Evolutionary conservation across 805 yeast genomes (phyloP).

Genomic region (Clavispora asparagi): DNA sequence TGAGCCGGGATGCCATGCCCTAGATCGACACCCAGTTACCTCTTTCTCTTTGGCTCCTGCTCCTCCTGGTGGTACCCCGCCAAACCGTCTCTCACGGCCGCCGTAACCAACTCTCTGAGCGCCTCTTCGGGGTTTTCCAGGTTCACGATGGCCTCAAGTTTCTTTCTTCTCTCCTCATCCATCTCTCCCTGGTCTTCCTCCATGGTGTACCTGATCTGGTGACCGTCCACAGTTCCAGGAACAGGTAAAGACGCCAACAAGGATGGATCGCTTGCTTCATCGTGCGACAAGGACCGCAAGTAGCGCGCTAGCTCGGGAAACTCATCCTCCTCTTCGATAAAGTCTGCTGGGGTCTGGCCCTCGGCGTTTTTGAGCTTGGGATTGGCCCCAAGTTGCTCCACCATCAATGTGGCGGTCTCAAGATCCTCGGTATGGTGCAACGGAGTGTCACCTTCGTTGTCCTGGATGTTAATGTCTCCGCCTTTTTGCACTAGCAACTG

Average conservation of each 20-base stretch:
- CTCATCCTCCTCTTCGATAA: slow-evolving; percentile 80
- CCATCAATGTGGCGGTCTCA: slow-evolving; percentile 55
- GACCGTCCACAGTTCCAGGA: slow-evolving; percentile 38
- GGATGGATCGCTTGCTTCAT: slow-evolving; percentile 15
- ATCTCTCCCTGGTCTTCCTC: slow-evolving; percentile 44
- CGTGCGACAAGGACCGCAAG: slow-evolving; percentile 41
- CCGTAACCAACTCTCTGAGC: slow-evolving; percentile 60
- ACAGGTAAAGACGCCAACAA: slow-evolving; percentile 26
- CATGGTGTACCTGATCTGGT: slow-evolving; percentile 54
- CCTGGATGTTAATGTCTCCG: slow-evolving; percentile 81
- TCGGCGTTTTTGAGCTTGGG: slow-evolving; percentile 59
- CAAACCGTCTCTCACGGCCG: slow-evolving; percentile 59
- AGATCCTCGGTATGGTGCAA: slow-evolving; percentile 82
- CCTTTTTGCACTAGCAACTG: slow-evolving; percentile 50
- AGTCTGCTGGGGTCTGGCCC: slow-evolving; percentile 68
- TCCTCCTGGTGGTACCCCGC: slow-evolving; percentile 22
- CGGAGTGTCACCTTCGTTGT: slow-evolving; percentile 92
- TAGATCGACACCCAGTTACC: slow-evolving; percentile 9
- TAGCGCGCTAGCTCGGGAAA: slow-evolving; percentile 72
- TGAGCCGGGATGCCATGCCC: no score
- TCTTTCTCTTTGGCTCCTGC: slow-evolving; percentile 27
- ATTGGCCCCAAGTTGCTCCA: slow-evolving; percentile 69
- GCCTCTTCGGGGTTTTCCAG: slow-evolving; percentile 82
- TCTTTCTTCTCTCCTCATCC: slow-evolving; percentile 48
- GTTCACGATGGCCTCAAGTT: slow-evolving; percentile 64